Evolutionary conservation across 164 flowering plant genomes (phyloP), one percentile per base, ranked within the genome.

Genomic region (Annona squamosa): DNA sequence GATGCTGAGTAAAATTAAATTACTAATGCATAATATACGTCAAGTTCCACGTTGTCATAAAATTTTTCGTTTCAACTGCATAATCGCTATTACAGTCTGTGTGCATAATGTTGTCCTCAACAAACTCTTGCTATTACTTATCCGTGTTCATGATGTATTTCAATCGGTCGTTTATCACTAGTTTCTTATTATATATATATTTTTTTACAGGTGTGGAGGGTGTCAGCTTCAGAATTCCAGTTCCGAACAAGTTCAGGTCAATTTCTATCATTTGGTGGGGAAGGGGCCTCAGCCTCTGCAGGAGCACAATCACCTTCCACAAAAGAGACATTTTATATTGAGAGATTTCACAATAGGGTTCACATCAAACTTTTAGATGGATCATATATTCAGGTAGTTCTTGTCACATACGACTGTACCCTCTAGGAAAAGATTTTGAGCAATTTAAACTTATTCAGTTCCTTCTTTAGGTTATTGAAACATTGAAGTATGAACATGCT

Each of bases 181-280:
- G 18, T 76, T 69, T 73, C 63, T 81, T 26, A 26, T 26, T 26
- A 26, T 0, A 26, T 26, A 0, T 26, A 0, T 26, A 0, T 26
- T 68, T 73, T 76, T 77, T 69, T 61, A 57, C 90, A 91, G 98
- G 79, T 93, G 80, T 93, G 98, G 98, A 86, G 98, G 80, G 82
- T 91, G 52, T 90, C 97, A 37, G 84, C 80, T 46, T 72, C 86
- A 47, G 75, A 81, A 66, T 93, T 91, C 81, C 93, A 91, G 75
- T 76, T 93, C 26, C 91, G 90, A 13, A 76, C 97, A 4, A 73
- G 79, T 57, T 77, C 79, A 69, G 97, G 92, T 26, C 86, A 89
- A 78, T 93, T 91, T 87, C 77, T 89, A 67, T 83, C 93, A 46
- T 91, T 88, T 73, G 77, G 80, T 75, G 85, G 84, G 69, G 85